Evolutionary conservation across 2,329 filamentous ascomycete genomes (phyloP).

Genomic region (Paradendryphiella salina): DNA sequence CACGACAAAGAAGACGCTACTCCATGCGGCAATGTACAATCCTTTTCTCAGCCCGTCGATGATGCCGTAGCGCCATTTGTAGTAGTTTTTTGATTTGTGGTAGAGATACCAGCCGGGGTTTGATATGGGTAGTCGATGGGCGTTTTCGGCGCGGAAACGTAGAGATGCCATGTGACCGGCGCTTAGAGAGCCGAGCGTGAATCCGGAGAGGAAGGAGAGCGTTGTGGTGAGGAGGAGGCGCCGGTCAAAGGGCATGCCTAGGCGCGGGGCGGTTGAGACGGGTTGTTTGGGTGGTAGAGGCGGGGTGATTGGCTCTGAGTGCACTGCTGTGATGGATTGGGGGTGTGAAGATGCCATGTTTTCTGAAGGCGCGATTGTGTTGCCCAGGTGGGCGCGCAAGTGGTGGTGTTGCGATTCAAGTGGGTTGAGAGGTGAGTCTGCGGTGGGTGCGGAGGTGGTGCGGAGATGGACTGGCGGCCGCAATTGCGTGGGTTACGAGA

Average conservation of each 20-base stretch:
- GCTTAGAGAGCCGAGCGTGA: constrained; percentile 70
- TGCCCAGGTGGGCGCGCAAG: neutral
- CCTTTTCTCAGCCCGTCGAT: constrained; percentile 79
- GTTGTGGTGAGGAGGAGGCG: constrained; percentile 68
- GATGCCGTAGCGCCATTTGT: constrained; percentile 74
- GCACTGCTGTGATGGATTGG: neutral
- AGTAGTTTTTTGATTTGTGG: constrained; percentile 97
- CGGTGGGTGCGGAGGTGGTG: constrained; percentile 20
- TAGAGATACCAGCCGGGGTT: constrained; percentile 96
- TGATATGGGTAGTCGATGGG: constrained; percentile 83
- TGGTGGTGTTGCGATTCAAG: neutral
- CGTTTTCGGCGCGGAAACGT: constrained; percentile 92
- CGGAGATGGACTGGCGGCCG: constrained; percentile 6
- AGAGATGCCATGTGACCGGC: constrained; percentile 75
- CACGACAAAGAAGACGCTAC: constrained; percentile 73
- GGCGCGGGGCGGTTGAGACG: constrained; percentile 40
- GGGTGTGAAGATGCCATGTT: constrained; percentile 6
- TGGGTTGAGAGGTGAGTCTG: constrained; percentile 7
- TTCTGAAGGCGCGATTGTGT: neutral
- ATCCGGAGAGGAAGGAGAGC: constrained; percentile 68
- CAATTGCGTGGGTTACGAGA: neutral
- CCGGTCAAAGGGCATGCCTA: constrained; percentile 65
- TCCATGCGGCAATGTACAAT: constrained; percentile 70
- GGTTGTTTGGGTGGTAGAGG: neutral
- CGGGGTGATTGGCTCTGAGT: neutral